These are phyloP conservation scores for Penicillium waksmanii DNA, from an alignment of 495 filamentous ascomycete species.

Conservation along the genomic window DNA sequence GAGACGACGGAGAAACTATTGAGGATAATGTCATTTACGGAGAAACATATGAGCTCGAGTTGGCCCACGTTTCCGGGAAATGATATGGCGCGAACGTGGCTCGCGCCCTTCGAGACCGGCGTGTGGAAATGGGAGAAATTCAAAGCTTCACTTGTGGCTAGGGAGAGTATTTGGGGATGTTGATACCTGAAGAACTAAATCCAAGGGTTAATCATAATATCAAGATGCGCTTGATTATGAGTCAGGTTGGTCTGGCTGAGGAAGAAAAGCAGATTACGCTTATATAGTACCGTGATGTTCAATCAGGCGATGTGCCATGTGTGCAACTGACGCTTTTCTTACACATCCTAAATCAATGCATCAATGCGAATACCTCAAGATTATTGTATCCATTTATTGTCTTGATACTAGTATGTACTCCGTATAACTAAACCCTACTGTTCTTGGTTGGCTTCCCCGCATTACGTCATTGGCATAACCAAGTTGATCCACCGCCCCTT, in stretches of 20 bases:
- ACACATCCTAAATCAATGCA: no score
- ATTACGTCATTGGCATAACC: slow-evolving; percentile 13
- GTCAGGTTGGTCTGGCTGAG: not conserved
- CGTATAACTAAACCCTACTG: not conserved
- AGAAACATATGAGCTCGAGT: not conserved
- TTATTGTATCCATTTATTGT: no score
- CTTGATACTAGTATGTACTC: no score
- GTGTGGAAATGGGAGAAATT: slow-evolving; percentile 4
- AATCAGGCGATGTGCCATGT: not conserved
- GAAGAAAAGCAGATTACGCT: not conserved
- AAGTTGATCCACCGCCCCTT: not conserved
- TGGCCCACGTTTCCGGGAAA: not conserved
- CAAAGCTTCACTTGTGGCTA: not conserved
- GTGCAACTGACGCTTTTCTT: no score
- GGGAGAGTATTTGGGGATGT: not conserved
- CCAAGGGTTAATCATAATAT: not conserved
- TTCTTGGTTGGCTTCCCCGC: not conserved
- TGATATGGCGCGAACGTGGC: not conserved
- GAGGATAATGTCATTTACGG: not conserved
- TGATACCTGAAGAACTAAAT: not conserved
- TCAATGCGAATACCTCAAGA: no score
- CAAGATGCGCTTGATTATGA: not conserved
- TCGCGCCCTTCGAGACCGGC: not conserved
- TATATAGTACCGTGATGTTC: not conserved
- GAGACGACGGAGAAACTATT: not conserved